phyloP scores from a whole-genome alignment of 1,284 basidiomycete species.

The Fomitiporia mediterranea region DNA sequence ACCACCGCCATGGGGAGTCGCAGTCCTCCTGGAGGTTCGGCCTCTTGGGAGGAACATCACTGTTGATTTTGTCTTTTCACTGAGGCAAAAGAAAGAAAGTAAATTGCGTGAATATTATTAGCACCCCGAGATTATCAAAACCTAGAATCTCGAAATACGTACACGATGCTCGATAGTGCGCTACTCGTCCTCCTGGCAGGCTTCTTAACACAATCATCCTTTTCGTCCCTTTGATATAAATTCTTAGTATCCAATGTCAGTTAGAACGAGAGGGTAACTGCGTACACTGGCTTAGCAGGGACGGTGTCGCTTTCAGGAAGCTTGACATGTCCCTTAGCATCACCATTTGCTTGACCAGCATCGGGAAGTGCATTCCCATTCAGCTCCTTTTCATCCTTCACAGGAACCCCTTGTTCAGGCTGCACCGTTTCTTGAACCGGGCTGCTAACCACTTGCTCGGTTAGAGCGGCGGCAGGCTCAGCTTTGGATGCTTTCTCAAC shows the following conservation, averaged over 20 bases:
- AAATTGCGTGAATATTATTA: no score
- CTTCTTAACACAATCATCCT: not conserved
- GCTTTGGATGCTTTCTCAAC: not conserved
- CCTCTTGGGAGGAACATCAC: conserved; percentile 3
- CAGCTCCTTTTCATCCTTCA: not conserved
- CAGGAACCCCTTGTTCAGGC: not conserved
- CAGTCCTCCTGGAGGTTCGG: not conserved
- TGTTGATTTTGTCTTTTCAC: not conserved
- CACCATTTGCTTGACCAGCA: not conserved
- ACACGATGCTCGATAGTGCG: not conserved
- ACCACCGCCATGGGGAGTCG: not conserved
- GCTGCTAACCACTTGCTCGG: not conserved
- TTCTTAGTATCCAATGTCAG: no score
- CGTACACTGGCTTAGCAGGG: not conserved
- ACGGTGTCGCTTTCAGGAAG: not conserved
- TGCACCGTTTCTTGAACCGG: not conserved
- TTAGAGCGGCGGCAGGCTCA: not conserved
- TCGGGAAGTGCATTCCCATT: not conserved
- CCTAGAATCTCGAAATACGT: no score
- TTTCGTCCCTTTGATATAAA: not conserved
- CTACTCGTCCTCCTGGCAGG: not conserved
- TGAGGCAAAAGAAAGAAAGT: no score
- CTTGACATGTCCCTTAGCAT: not conserved
- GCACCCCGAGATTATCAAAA: no score
- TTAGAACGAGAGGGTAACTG: no score